Evolutionary conservation across 495 filamentous ascomycete genomes (phyloP).

Genomic region (Daldinia vernicosa): DNA sequence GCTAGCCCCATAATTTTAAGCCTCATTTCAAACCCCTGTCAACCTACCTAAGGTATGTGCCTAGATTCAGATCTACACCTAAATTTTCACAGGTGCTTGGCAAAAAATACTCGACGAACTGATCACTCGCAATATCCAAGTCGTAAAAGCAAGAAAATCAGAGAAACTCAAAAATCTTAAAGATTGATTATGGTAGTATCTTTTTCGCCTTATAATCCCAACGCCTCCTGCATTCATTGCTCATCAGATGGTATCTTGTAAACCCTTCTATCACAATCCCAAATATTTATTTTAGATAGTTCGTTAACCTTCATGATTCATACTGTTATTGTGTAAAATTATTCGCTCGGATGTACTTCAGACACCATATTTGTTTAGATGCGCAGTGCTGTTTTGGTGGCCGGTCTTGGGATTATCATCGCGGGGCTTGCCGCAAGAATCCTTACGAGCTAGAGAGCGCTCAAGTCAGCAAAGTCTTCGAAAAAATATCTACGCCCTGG

Average conservation of each 20-base stretch:
- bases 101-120: background rate
- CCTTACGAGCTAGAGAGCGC: conserved; percentile 3
- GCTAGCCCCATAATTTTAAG: background rate
- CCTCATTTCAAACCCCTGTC: background rate
- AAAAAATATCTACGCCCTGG: background rate
- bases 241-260: conserved; percentile 22
- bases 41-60: too few relatives aligned
- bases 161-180: background rate
- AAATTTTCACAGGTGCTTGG: background rate
- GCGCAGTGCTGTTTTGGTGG: background rate
- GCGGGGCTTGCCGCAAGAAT: conserved; percentile 5
- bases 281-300: background rate
- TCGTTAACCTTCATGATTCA: background rate
- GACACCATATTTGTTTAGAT: background rate
- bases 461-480: conserved; percentile 7
- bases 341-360: background rate
- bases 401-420: background rate
- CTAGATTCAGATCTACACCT: background rate
- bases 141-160: background rate
- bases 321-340: background rate
- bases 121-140: background rate
- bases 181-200: background rate
- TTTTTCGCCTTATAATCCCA: background rate
- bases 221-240: background rate
- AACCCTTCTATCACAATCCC: background rate